Conservation (phyloP, 306 rosid species). For the Hippophae rhamnoides region DNA sequence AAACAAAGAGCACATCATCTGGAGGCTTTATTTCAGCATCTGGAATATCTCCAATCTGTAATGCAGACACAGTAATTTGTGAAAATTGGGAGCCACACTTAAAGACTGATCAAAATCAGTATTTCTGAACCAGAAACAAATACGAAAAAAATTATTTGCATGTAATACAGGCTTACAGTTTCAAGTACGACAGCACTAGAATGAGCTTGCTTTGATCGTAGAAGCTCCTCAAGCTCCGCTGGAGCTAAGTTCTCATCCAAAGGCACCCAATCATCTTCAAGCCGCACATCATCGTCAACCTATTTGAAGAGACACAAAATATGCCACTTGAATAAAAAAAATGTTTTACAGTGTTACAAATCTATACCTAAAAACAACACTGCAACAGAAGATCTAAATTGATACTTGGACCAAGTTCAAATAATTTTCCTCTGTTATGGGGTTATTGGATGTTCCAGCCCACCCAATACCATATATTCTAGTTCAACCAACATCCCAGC, state of each 20-base stretch:
- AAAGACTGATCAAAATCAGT: too few species aligned
- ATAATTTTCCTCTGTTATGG: not conserved
- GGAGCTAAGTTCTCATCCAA: conserved; percentile 78
- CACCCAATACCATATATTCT: too few species aligned
- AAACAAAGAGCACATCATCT: conserved; percentile 78
- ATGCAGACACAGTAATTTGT: conserved; percentile 1
- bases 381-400: not conserved
- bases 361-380: not conserved
- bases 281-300: conserved; percentile 78
- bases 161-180: conserved; percentile 53
- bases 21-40: conserved; percentile 97
- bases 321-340: conserved; percentile 12
- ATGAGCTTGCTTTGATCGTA: conserved; percentile 74
- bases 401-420: not conserved
- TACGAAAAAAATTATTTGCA: not conserved
- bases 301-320: conserved; percentile 23
- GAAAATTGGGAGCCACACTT: not conserved
- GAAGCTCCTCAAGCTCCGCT: conserved; percentile 73
- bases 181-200: conserved; percentile 96
- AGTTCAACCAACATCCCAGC: too few species aligned
- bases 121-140: not conserved
- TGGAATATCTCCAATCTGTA: conserved; percentile 93
- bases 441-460: too few species aligned
- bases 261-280: conserved; percentile 98
- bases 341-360: conserved; percentile 6